Percentiles rank a stretch among this genome's conserved stretches.
phyloP scores from a whole-genome alignment of 169 alveolate genomes.

The Neospora caninum region DNA sequence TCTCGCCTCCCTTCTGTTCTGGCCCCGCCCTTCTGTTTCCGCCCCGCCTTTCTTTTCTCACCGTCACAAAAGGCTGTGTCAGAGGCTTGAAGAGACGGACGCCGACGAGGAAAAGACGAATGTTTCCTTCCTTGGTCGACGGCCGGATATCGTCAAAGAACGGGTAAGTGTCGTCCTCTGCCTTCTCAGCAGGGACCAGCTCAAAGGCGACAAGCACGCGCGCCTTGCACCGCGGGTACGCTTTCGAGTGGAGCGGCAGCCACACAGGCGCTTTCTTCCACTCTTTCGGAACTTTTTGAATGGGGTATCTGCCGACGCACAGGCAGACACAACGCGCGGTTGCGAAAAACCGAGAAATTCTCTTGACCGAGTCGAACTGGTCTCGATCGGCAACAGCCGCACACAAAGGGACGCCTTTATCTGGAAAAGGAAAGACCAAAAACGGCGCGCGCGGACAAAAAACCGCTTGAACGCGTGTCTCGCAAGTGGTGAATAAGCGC shows the following conservation, averaged over 20 bases:
- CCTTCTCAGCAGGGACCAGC: conserved; percentile 79
- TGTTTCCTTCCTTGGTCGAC: conserved; percentile 79
- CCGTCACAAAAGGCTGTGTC: conserved; percentile 80
- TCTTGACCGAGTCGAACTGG: too few relatives aligned
- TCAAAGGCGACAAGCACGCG: conserved; percentile 86
- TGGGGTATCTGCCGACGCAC: conserved; percentile 71
- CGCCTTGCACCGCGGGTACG: conserved; percentile 83
- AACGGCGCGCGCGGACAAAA: too few relatives aligned
- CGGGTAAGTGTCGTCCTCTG: conserved; percentile 77
- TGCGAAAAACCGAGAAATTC: neutral
- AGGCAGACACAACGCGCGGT: neutral
- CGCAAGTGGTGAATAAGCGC: too few relatives aligned
- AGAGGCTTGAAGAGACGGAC: conserved; percentile 82
- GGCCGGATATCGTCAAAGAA: conserved; percentile 91
- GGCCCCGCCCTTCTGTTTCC: too few relatives aligned
- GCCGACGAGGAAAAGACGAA: conserved; percentile 86
- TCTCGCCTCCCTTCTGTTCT: too few relatives aligned
- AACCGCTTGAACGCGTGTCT: too few relatives aligned
- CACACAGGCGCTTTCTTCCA: conserved; percentile 90
- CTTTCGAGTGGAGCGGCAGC: conserved; percentile 83
- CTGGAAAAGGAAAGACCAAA: too few relatives aligned
- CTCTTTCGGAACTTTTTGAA: conserved; percentile 86
- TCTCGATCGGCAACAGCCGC: too few relatives aligned
- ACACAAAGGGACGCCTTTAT: too few relatives aligned
- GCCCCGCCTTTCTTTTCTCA: neutral